Percentiles rank a stretch among this genome's conserved stretches.
Evolutionary conservation across 257 asterid species (phyloP).

Genomic region (Catharanthus roseus): DNA sequence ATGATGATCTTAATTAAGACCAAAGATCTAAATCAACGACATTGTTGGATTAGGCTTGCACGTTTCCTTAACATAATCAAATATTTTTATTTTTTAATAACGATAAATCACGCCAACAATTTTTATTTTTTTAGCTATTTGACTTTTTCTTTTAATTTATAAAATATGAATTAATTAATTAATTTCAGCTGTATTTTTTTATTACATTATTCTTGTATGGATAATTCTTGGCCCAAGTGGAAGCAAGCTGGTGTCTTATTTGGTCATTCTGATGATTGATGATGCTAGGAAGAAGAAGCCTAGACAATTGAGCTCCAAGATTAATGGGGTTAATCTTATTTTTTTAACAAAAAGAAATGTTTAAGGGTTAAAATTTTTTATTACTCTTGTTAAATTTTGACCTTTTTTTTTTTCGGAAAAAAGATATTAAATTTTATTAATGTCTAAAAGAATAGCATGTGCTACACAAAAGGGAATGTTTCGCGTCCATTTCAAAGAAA

Average conservation of each 20-base stretch:
- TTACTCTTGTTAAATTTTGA: not conserved
- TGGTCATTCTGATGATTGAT: not conserved
- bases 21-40: not conserved
- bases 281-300: not conserved
- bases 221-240: slow-evolving; percentile 4
- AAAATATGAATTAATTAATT: not conserved
- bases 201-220: not conserved
- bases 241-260: slow-evolving; percentile 5
- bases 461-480: no score
- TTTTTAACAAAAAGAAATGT: no score
- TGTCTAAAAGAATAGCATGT: no score
- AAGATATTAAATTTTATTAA: no score
- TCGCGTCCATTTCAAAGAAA: no score
- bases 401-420: no score
- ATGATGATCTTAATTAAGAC: not conserved
- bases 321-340: not conserved
- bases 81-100: not conserved
- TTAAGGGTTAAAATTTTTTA: no score
- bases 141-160: not conserved
- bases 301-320: not conserved
- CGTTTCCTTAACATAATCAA: not conserved
- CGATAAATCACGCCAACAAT: not conserved
- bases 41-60: not conserved
- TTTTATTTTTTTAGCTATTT: not conserved
- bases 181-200: not conserved